Evolutionary conservation across 495 filamentous ascomycete genomes (phyloP).

Genomic region (Tuber magnatum): DNA sequence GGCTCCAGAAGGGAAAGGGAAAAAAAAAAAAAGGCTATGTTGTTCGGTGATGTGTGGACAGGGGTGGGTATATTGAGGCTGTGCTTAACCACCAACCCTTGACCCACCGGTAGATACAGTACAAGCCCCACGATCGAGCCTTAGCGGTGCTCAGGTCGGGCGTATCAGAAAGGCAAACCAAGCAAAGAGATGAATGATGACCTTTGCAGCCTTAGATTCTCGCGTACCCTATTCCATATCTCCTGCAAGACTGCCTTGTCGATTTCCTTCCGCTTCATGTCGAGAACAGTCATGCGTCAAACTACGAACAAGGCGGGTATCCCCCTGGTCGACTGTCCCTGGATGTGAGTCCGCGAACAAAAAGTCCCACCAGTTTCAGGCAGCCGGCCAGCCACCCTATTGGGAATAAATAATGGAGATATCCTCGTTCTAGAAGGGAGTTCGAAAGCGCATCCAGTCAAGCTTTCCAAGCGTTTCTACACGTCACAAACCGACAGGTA

Average conservation of each 20-base stretch:
- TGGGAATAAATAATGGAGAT: not conserved
- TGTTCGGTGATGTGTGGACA: not conserved
- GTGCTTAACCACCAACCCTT: not conserved
- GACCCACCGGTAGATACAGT: too few relatives aligned
- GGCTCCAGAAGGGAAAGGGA: not conserved
- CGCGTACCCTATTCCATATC: not conserved
- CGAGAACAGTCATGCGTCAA: not conserved
- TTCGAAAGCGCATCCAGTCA: not conserved
- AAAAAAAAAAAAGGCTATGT: not conserved
- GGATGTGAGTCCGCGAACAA: not conserved
- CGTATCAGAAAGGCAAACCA: not conserved
- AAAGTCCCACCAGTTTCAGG: not conserved
- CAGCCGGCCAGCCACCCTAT: not conserved
- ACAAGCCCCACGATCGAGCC: not conserved
- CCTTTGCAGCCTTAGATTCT: not conserved
- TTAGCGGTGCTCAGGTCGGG: not conserved
- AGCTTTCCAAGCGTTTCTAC: not conserved
- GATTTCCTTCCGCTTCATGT: not conserved
- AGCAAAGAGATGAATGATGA: not conserved
- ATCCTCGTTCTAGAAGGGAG: not conserved
- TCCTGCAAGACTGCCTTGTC: slow-evolving; percentile 1
- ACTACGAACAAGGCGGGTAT: not conserved
- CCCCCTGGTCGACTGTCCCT: not conserved
- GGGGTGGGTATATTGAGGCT: not conserved
- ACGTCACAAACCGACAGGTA: not conserved